Evolutionary conservation across 2,329 filamentous ascomycete genomes (phyloP).

Genomic region (Colletotrichum spaethianum): DNA sequence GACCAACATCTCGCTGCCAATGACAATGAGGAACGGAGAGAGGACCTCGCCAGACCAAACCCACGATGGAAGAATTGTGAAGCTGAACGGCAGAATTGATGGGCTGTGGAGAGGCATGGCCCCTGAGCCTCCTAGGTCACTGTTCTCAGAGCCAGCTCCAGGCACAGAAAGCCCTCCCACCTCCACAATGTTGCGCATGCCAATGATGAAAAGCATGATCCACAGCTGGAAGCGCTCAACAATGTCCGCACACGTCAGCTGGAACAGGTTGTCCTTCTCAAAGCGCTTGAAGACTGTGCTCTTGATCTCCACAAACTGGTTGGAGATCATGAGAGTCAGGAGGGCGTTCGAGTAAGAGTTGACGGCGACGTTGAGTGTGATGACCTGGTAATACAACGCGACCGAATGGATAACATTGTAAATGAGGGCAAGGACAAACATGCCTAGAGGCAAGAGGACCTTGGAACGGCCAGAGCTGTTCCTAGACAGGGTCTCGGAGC

Average conservation of each 20-base stretch:
- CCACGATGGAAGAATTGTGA: slow-evolving; percentile 90
- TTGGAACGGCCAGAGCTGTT: slow-evolving; percentile 92
- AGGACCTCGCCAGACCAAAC: slow-evolving; percentile 85
- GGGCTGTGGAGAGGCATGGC: slow-evolving; percentile 74
- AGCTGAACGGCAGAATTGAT: slow-evolving; percentile 89
- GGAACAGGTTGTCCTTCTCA: slow-evolving; percentile 97
- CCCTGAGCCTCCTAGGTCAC: slow-evolving; percentile 66
- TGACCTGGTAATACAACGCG: slow-evolving; percentile 95
- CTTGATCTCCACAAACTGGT: slow-evolving; percentile 99
- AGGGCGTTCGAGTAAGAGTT: slow-evolving; percentile 98
- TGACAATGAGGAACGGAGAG: slow-evolving; percentile 92
- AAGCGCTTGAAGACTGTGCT: slow-evolving; percentile 98
- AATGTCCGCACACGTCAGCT: slow-evolving; percentile 95
- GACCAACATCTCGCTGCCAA: slow-evolving; percentile 96
- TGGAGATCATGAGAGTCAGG: slow-evolving; percentile 91
- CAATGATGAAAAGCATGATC: slow-evolving; percentile 97
- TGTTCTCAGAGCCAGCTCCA: slow-evolving; percentile 64
- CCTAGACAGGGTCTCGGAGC: slow-evolving; percentile 90
- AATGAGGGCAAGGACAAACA: slow-evolving; percentile 87
- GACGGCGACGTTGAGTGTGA: slow-evolving; percentile 96
- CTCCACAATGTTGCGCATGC: slow-evolving; percentile 95
- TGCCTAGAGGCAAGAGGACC: slow-evolving; percentile 87
- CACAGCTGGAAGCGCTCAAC: slow-evolving; percentile 98
- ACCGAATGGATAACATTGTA: slow-evolving; percentile 93
- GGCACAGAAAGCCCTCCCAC: slow-evolving; percentile 85